Evolutionary conservation across 371 early-diverging fungal species (phyloP), one percentile per base, ranked within the genome.

Genomic region (Chytridium lagenaria): DNA sequence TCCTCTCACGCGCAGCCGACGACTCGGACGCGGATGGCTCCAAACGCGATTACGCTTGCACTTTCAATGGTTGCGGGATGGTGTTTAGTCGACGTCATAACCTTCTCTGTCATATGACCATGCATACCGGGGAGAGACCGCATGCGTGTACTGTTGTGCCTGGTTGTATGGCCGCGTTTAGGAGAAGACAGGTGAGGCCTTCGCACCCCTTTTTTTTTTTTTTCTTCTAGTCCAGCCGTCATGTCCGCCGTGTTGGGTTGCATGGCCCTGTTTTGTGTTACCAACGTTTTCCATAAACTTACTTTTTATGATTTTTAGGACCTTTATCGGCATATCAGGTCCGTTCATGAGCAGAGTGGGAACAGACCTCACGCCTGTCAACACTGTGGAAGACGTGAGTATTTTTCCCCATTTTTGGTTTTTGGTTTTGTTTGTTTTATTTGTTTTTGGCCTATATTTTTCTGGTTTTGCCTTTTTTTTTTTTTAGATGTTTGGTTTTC

Each of bases 121-220:
- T 52, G 12, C 55, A 52, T 26, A 52, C 55, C 5, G 55, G 55
- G 55, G 55, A 52, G 55, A 52, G 55, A 52, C 55, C 55, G 55
- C 55, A 52, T 52, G 55, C 26, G 12, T 52, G 55, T 26, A 12
- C 55, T 10, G 55, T 52, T 26, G 55, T 52, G 12, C 55, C 12
- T 5, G 55, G 55, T 7, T 52, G 55, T 26, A 52, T 26, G 55
- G 55, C 55, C 26, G 55, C 55, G 55, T 52, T 52, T 26, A 10
- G 55, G 5, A 10, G 55, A 23, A 52, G 55, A 52, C 55, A 52
- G 55, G 55, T 52, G 55, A 44, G 44, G n/a, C n/a, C n/a, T n/a
- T n/a, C n/a, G n/a, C 44, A 19, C 19, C 44, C 7, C 44, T 44
- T 44, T 44, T 44, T 44, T 44, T 44, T 44, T 19, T 44, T 44